Evolutionary conservation across 1,284 basidiomycete genomes (phyloP), one percentile per base, ranked within the genome.

Genomic region (Moniliophthora roreri): DNA sequence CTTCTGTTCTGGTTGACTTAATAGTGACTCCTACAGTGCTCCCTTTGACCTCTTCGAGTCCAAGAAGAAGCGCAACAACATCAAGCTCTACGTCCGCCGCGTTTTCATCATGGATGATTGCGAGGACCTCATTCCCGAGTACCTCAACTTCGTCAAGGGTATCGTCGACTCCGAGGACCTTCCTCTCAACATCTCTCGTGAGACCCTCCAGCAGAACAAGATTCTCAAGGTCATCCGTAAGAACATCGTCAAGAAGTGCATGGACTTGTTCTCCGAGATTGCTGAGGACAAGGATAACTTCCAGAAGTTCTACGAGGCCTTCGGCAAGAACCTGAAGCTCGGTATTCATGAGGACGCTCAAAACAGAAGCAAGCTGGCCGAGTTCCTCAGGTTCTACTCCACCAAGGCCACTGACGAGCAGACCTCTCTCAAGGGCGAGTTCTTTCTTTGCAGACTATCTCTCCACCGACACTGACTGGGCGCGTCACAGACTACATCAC

Each of bases 31-130:
- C n/a, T 50, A 0, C 52, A 93, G 93, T 60, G 95, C 95, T 42
- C 95, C 96, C 53, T 99, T 99, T 75, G 97, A 99, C 70, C 89
- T 99, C 74, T 99, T 99, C 77, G 97, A 99, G 83, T 93, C 91
- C 63, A 99, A 99, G 91, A 99, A 99, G 92, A 99, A 99, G 88
- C 93, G 96, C 69, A 98, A 98, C 87, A 99, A 98, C 91, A 98
- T 99, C 85, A 99, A 99, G 82, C 94, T 99, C 73, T 99, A 99
- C 74, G 97, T 99, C 65, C 95, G 97, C 80, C 94, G 97, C 57
- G 96, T 99, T 66, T 99, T 99, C 83, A 99, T 99, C 84, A 98
- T 97, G 92, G 96, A 99, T 77, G 96, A 99, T 79, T 98, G 95
- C 73, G 97, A 99, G 80, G 97, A 99, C 69, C 81, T 99, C 70